Conservation (phyloP, 2,329 filamentous ascomycete genomes). For the Aureobasidium sp. region DNA sequence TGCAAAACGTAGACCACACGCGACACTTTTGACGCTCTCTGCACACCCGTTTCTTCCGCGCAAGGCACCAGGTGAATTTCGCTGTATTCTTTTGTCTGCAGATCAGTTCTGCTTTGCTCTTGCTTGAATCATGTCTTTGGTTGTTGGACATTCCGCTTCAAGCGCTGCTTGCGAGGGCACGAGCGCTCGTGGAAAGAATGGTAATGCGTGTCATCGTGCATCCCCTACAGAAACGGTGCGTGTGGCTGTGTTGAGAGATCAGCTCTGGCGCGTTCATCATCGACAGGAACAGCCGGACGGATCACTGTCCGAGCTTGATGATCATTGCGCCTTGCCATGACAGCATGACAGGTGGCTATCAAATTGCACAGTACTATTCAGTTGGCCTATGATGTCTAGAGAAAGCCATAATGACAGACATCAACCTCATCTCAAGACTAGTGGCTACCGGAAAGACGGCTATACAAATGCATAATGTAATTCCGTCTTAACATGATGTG, state of each 20-base stretch:
- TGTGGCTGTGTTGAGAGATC: constrained; percentile 1
- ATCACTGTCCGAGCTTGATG: background rate
- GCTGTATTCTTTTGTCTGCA: background rate
- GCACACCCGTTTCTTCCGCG: background rate
- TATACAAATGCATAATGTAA: background rate
- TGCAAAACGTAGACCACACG: background rate
- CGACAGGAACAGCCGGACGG: background rate
- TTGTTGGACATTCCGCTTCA: background rate
- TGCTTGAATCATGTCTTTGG: background rate
- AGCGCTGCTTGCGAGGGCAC: background rate
- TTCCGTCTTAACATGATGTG: background rate
- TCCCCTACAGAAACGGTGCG: background rate
- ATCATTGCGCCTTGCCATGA: background rate
- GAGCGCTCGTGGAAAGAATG: background rate
- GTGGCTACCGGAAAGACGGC: too few relatives aligned
- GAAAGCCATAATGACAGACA: background rate
- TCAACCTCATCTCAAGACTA: too few relatives aligned
- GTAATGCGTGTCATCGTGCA: constrained; percentile 2
- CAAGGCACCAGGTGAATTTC: background rate
- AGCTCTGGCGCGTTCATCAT: background rate
- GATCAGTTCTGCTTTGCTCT: background rate
- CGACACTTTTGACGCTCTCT: background rate
- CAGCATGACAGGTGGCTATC: background rate
- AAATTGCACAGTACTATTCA: background rate
- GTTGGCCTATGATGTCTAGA: background rate